Conservation (phyloP, 352 stramenopile species). For the Phytophthora lateralis region DNA sequence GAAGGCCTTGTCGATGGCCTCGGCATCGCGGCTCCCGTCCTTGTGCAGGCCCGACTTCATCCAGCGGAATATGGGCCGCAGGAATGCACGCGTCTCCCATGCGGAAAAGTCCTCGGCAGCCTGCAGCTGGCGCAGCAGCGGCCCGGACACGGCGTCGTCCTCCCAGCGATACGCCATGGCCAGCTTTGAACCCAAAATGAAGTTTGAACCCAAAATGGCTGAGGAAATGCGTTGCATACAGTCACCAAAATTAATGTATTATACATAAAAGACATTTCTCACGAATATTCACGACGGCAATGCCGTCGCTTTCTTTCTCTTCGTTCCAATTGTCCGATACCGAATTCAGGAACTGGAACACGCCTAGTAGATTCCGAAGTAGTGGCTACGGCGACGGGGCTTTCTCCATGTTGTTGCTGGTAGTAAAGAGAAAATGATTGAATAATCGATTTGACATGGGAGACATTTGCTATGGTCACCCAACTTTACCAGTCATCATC, state of each 20-base stretch:
- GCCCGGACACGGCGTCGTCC: conserved; percentile 36
- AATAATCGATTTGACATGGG: neutral
- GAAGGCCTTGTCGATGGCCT: conserved; percentile 64
- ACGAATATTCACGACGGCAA: neutral
- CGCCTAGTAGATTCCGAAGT: neutral
- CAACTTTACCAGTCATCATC: conserved; percentile 39
- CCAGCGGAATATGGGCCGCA: conserved; percentile 74
- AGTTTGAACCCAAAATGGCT: conserved; percentile 17
- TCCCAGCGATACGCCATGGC: conserved; percentile 27
- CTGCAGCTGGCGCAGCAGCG: conserved; percentile 33
- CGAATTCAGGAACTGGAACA: neutral
- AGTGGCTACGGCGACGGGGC: neutral
- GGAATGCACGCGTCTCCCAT: conserved; percentile 68
- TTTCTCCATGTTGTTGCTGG: neutral
- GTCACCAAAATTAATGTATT: too few species aligned
- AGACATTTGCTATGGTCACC: neutral
- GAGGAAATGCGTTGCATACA: too few species aligned
- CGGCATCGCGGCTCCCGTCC: conserved; percentile 57
- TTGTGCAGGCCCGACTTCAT: conserved; percentile 71
- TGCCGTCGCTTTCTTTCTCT: neutral
- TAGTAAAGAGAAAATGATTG: neutral
- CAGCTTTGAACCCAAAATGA: conserved; percentile 16
- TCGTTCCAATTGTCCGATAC: neutral
- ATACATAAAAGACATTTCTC: too few species aligned
- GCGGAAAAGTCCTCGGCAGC: conserved; percentile 27